Percentiles rank a stretch among this genome's conserved stretches.
Conservation (phyloP, 352 stramenopile genomes). For the Globisporangium paroecandrum region DNA sequence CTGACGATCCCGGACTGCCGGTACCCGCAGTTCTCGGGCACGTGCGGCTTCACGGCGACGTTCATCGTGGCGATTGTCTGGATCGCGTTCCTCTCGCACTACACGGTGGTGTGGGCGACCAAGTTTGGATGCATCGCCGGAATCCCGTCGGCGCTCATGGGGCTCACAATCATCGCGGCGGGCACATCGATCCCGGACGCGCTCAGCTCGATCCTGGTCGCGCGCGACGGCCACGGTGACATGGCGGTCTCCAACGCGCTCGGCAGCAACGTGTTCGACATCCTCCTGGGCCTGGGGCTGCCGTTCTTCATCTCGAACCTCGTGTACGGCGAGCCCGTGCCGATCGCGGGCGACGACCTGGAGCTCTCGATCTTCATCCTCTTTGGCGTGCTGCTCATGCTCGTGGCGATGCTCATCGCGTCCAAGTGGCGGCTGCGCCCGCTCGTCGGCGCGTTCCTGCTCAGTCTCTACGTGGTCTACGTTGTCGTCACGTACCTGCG, state of each 20-base stretch:
- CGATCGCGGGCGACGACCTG: constrained; percentile 46
- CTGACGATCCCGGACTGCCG: constrained; percentile 74
- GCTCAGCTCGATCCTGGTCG: constrained; percentile 75
- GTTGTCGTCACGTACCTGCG: constrained; percentile 58
- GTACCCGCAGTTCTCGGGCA: constrained; percentile 51
- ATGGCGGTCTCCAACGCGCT: constrained; percentile 84
- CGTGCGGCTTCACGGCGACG: constrained; percentile 41
- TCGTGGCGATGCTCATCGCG: constrained; percentile 46
- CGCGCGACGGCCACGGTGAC: constrained; percentile 72
- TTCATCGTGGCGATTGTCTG: constrained; percentile 70
- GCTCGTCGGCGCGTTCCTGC: constrained; percentile 33
- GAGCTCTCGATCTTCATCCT: constrained; percentile 63
- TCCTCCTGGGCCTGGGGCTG: constrained; percentile 68
- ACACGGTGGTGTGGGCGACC: constrained; percentile 55
- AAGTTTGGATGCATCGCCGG: constrained; percentile 65
- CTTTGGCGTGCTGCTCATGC: constrained; percentile 55
- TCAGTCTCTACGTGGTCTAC: constrained; percentile 48
- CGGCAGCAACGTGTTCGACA: constrained; percentile 86
- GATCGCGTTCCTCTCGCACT: constrained; percentile 75
- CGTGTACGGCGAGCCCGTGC: constrained; percentile 53
- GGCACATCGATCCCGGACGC: constrained; percentile 76
- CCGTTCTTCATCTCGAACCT: constrained; percentile 82
- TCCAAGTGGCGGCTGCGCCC: constrained; percentile 54
- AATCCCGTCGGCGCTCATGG: constrained; percentile 71
- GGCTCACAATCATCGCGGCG: constrained; percentile 75